Base-by-base conservation (phyloP, 2,329 filamentous ascomycete genomes). In the Rhytidhysteron rufulum region DNA sequence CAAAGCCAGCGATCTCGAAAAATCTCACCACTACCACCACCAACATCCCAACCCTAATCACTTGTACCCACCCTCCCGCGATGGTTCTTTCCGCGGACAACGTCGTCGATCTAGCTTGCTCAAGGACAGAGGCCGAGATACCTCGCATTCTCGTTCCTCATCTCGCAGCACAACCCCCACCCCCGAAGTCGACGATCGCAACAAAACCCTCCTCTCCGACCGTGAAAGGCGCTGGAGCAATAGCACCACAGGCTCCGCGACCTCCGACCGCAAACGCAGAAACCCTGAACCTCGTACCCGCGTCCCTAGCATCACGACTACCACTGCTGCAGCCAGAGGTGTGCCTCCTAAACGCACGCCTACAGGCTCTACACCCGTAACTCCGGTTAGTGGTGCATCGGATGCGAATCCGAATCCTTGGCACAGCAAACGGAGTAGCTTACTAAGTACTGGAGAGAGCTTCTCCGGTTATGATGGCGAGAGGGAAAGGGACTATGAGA, bases 1-100 rank as follows among this genome's bases (percentile, higher is more conserved):
- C 4, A 45, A 51, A 5, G 40, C 39, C 5, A 36, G 30, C 10
- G 63, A 66, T 31, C 49, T 65, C 3, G 62, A 66, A 34, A 62
- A 59, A 44, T 52, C 35, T 10, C 54, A 53, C 1, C 30, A 39
- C 4, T 41, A 46, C 25, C 27, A 29, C 16, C 55, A 59, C 37
- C n/a, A n/a, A n/a, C n/a, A n/a, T n/a, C n/a, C n/a, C n/a, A n/a
- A n/a, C n/a, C n/a, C n/a, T n/a, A 29, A 29, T 16, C 43, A 47
- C 24, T 16, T 20, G n/a, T 40, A 44, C 25, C 17, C 27, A 7
- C 36, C 31, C 19, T 44, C 37, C 15, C 9, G 10, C 3, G 29
- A 29, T 4, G 25, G 30, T 30, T 37, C 35, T 10, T 19, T 43
- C 15, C 41, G 38, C n/a, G 39, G 41, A 20, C 43, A 47, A 31